A percentile compares a stretch with the other conserved stretches of the same genome.
Conservation (phyloP, 768 basidiomycete species). For the Mycena leptocephala region DNA sequence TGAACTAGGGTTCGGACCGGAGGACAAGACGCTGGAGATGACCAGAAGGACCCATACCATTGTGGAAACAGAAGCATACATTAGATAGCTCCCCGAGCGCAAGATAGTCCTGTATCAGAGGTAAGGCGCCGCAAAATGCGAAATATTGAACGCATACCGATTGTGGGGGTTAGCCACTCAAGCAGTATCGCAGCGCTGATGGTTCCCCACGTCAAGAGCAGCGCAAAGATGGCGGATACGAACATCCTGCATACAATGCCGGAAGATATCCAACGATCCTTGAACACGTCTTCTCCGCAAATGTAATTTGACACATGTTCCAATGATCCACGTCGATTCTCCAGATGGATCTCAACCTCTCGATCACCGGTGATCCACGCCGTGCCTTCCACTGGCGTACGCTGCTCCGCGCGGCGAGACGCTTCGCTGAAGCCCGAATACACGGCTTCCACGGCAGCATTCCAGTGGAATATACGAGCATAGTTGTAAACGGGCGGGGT, state of each 20-base stretch:
- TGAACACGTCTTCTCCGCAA: background rate
- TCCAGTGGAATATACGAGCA: slow-evolving; percentile 44
- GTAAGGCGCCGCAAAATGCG: background rate
- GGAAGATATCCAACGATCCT: background rate
- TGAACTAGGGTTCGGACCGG: background rate
- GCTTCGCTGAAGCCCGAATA: slow-evolving; percentile 37
- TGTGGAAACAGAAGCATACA: slow-evolving; percentile 50
- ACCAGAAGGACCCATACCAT: slow-evolving; percentile 48
- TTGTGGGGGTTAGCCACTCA: slow-evolving; percentile 30
- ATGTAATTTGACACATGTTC: background rate
- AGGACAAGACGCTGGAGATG: slow-evolving; percentile 40
- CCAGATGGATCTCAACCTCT: background rate
- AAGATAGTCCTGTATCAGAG: slow-evolving; percentile 46
- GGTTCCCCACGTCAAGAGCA: slow-evolving; percentile 36
- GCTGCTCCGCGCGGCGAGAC: slow-evolving; percentile 20
- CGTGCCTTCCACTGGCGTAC: slow-evolving; percentile 27
- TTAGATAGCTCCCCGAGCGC: slow-evolving; percentile 48
- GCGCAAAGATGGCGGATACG: slow-evolving; percentile 23
- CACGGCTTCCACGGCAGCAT: slow-evolving; percentile 39
- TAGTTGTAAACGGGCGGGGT: slow-evolving; percentile 47
- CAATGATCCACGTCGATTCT: no score
- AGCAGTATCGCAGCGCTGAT: slow-evolving; percentile 32
- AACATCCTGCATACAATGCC: slow-evolving; percentile 14
- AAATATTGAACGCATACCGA: background rate
- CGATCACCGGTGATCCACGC: slow-evolving; percentile 25